Base-by-base conservation (phyloP, 192 early-diverging fungal species). In the Coemansia nantahalensis region DNA sequence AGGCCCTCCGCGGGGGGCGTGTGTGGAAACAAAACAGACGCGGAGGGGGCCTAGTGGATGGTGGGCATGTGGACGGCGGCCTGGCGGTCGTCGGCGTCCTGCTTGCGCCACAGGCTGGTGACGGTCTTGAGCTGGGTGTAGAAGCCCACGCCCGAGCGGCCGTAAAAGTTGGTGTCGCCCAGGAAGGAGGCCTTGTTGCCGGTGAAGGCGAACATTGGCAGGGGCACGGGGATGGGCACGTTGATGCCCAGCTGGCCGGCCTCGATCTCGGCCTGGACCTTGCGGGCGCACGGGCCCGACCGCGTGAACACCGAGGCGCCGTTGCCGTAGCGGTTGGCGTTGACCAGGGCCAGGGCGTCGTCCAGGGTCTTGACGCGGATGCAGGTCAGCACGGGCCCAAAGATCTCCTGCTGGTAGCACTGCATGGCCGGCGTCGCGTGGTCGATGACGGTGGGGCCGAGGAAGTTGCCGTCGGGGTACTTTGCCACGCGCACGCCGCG, bases 151-250 rank as follows among this genome's bases (percentile, higher is more conserved):
- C 88, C 88, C 16, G 79, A 69, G 61, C 80, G 82, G 24, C 89
- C 85, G 53, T 89, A 98, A 59, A 98, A 98, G 83, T 98, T 96
- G 34, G 94, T 66, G 57, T 98, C 95, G 40, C 95, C 95, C 54
- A 84, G 74, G 54, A 98, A 96, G 50, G 89, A 91, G 21, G 84
- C 95, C 50, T 89, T 80, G 46, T 81, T 85, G 2, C 93, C 95
- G 14, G 95, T 97, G 79, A 95, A 95, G 42, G 89, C 90, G 79
- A 98, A 98, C 85, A 93, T 92, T 49, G 95, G 95, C 54, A 98
- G 76, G 7, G 95, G 95, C 24, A 98, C 95, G 7, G 95, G 95
- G 53, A 96, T 96, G 8, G 95, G 93, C 19, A 95, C 91, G 28
- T 84, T 86, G 68, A 82, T 78, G 45, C 90, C 93, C 24, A 96